These are phyloP conservation scores for Candida andamanensis DNA, from an alignment of 805 yeast genomes.

Conservation along the genomic window DNA sequence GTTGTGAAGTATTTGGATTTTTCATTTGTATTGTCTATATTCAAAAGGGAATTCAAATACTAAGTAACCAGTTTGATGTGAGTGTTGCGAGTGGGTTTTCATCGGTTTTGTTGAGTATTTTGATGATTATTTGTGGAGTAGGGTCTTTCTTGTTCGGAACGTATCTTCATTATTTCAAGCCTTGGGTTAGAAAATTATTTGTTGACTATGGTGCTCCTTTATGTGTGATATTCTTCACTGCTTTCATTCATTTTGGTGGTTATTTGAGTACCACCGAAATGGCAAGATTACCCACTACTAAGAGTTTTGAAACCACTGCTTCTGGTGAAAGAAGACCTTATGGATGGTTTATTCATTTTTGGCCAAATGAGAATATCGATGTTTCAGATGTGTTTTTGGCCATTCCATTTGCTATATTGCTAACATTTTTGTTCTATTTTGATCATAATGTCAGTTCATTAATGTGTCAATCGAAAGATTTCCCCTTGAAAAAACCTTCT, in stretches of 20 bases:
- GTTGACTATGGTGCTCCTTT: slow-evolving; percentile 85
- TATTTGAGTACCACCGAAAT: slow-evolving; percentile 52
- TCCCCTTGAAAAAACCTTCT: slow-evolving; percentile 78
- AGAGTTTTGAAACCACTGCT: slow-evolving; percentile 70
- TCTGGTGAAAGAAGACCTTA: slow-evolving; percentile 34
- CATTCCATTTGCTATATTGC: slow-evolving; percentile 81
- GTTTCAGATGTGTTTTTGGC: slow-evolving; percentile 83
- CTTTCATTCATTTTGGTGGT: slow-evolving; percentile 90
- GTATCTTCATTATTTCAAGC: slow-evolving; percentile 56
- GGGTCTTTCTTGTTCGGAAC: slow-evolving; percentile 53
- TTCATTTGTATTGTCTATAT: slow-evolving; percentile 85
- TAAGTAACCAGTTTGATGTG: slow-evolving; percentile 60
- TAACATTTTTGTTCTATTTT: slow-evolving; percentile 83
- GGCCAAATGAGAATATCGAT: slow-evolving; percentile 51
- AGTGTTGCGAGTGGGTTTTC: slow-evolving; percentile 56
- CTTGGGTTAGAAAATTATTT: slow-evolving; percentile 59
- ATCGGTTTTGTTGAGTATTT: slow-evolving; percentile 65
- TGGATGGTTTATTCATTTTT: slow-evolving; percentile 77
- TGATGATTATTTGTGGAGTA: slow-evolving; percentile 78
- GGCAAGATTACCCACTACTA: slow-evolving; percentile 61
- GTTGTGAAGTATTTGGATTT: slow-evolving; percentile 91
- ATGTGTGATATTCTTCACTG: slow-evolving; percentile 84
- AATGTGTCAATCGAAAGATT: slow-evolving; percentile 84
- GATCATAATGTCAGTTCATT: slow-evolving; percentile 94
- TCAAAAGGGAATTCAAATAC: slow-evolving; percentile 84